A percentile compares a stretch with the other conserved stretches of the same genome.
These are phyloP conservation scores for Nicotiana otophora DNA, from an alignment of 257 asterid genomes.

Conservation along the genomic window DNA sequence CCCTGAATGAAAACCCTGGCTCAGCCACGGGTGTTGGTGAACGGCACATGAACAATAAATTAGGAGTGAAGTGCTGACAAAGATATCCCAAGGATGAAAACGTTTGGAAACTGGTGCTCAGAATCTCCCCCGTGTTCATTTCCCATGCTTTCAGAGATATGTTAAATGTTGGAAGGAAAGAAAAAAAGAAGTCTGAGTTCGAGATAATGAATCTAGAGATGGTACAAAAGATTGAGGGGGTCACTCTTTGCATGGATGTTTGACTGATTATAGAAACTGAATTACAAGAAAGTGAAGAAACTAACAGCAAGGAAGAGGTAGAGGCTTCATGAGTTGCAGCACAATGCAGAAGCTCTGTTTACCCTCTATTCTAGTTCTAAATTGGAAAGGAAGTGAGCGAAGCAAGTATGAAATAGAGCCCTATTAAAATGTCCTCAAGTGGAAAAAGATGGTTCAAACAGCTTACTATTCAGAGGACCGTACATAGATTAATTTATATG, in stretches of 20 bases:
- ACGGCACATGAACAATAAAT: not conserved
- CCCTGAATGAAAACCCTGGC: not conserved
- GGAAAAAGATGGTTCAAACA: not conserved
- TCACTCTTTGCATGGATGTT: not conserved
- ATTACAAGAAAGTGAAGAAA: not conserved
- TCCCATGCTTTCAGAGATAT: not conserved
- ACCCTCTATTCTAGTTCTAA: not conserved
- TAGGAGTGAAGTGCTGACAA: not conserved
- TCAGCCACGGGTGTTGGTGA: not conserved
- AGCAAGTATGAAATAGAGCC: not conserved
- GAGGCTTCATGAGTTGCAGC: not conserved
- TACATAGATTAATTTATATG: not conserved
- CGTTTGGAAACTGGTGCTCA: not conserved
- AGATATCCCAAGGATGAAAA: not conserved
- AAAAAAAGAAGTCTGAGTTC: not conserved
- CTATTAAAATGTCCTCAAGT: not conserved
- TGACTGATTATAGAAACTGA: not conserved
- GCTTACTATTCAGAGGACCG: not conserved
- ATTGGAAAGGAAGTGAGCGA: not conserved
- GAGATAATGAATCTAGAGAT: not conserved
- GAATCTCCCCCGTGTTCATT: not conserved
- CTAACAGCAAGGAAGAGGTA: not conserved
- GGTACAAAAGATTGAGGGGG: not conserved
- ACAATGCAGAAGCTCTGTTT: not conserved
- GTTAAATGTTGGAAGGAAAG: not conserved